Evolutionary conservation across 148 eudicot species (phyloP), one percentile per base, ranked within the genome.

Genomic region (Chenopodium berlandieri): DNA sequence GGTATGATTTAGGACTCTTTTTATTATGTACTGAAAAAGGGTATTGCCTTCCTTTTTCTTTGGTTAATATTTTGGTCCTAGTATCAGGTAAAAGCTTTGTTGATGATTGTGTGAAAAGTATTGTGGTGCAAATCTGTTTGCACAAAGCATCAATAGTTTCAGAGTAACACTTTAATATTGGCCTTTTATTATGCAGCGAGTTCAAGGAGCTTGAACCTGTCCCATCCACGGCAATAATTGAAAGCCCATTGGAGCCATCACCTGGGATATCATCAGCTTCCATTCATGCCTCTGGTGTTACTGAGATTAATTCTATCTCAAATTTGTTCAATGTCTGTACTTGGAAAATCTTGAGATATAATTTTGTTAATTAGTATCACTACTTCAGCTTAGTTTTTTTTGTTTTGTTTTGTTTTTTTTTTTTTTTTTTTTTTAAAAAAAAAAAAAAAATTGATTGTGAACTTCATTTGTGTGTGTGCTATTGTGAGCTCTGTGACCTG

Each of bases 161-260:
- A 16, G 25, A 78, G n/a, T 48, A 32, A 50, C 2, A 37, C 54
- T 58, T 56, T 20, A 25, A 23, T 72, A 44, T 71, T 72, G 17
- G 47, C 48, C 44, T 81, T 63, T 81, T 58, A 60, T 77, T 67
- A 10, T 83, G 81, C 83, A 92, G 97, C 77, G 94, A 91, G 74
- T 92, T 87, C 86, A 93, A 91, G 78, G 97, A 91, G 79, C 88
- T 89, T 77, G 96, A 90, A 83, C 90, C 89, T 50, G 87, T 86
- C 71, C 91, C 91, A 65, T 88, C 90, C 58, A 66, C 81, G 66
- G 83, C 90, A 48, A 87, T 87, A 73, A 88, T 89, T 76, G 94
- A 89, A 73, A 90, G 90, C 58, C 89, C 91, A 12, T 79, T 86
- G 76, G 92, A 91, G 80, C 87, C 97, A 75, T 80, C 84, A 54